Conservation (phyloP, 2,329 filamentous ascomycete species). For the Lachnellula subtilissima region DNA sequence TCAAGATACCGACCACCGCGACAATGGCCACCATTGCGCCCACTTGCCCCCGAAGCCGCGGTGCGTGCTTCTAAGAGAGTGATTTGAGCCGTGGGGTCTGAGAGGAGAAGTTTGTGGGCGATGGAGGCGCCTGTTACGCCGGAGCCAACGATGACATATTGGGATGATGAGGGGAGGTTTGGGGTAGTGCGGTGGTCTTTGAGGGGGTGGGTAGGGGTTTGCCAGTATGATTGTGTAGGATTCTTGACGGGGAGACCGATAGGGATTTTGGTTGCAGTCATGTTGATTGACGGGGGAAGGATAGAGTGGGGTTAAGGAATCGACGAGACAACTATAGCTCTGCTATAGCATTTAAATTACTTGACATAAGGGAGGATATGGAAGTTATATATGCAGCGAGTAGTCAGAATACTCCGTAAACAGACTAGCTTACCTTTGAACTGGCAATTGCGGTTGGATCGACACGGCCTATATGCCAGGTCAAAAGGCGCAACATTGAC, state of each 20-base stretch:
- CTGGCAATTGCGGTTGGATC: too few species aligned
- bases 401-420: too few species aligned
- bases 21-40: slow-evolving; percentile 39
- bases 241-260: slow-evolving; percentile 27
- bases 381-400: not conserved
- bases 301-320: not conserved
- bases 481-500: not conserved
- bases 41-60: slow-evolving; percentile 26
- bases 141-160: slow-evolving; percentile 19
- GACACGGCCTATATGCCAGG: not conserved
- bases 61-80: slow-evolving; percentile 30
- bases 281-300: not conserved
- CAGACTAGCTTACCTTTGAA: too few species aligned
- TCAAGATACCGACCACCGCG: slow-evolving; percentile 22
- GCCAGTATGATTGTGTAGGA: slow-evolving; percentile 32
- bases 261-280: slow-evolving; percentile 4
- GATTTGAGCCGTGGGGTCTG: slow-evolving; percentile 22
- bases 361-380: not conserved
- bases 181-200: slow-evolving; percentile 30
- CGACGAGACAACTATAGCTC: not conserved
- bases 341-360: not conserved
- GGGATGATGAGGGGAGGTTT: slow-evolving; percentile 7
- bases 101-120: slow-evolving; percentile 23
- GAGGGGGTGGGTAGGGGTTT: slow-evolving; percentile 25
- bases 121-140: slow-evolving; percentile 19